phyloP scores from a whole-genome alignment of 2,329 filamentous ascomycete genomes.

The Stagonosporopsis tanaceti region DNA sequence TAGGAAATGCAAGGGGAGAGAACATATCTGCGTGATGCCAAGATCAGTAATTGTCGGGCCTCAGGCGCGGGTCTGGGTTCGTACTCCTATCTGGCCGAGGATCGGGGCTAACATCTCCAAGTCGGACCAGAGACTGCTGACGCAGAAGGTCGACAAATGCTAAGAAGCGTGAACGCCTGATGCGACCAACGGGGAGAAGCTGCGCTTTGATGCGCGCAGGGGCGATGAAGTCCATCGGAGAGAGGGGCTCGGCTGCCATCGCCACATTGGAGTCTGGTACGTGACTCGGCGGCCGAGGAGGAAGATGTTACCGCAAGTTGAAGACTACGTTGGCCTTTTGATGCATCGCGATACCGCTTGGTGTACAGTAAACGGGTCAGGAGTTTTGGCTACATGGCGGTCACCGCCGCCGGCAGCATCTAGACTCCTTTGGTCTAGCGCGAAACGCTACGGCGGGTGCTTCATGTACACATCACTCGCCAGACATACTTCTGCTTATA shows the following conservation, averaged over 20 bases:
- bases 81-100: slow-evolving; percentile 84
- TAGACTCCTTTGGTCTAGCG: slow-evolving; percentile 20
- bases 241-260: slow-evolving; percentile 89
- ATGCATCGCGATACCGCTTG: slow-evolving; percentile 26
- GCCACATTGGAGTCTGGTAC: slow-evolving; percentile 57
- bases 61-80: slow-evolving; percentile 41
- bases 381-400: slow-evolving; percentile 35
- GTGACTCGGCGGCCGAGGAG: slow-evolving; percentile 29
- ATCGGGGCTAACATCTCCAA: slow-evolving; percentile 88
- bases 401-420: slow-evolving; percentile 15
- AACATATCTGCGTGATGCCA: slow-evolving; percentile 76
- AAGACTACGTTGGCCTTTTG: slow-evolving; percentile 11
- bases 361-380: slow-evolving; percentile 28
- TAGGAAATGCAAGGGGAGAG: slow-evolving; percentile 86
- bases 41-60: slow-evolving; percentile 41
- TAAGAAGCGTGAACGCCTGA: slow-evolving; percentile 81
- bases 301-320: slow-evolving; percentile 31
- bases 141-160: slow-evolving; percentile 80
- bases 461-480: slow-evolving; percentile 14
- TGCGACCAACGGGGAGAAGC: slow-evolving; percentile 84
- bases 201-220: slow-evolving; percentile 90
- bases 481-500: neutral
- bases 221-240: slow-evolving; percentile 72
- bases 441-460: slow-evolving; percentile 18
- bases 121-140: slow-evolving; percentile 79